These are phyloP conservation scores for Candida tropicalis DNA, from an alignment of 1,139 yeast species.

Conservation along the genomic window DNA sequence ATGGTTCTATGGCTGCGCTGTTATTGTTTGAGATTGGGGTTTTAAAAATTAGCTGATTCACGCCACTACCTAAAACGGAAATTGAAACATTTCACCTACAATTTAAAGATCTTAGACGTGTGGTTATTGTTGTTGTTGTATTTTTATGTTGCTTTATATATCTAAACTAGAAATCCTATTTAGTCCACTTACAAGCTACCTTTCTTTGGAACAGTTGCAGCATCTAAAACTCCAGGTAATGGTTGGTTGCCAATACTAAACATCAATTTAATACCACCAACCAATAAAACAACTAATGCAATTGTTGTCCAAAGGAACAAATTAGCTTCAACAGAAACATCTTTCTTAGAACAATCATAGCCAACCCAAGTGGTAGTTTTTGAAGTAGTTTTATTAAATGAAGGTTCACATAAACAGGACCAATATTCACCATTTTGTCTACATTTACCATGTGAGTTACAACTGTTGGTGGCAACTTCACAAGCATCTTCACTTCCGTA, in stretches of 20 bases:
- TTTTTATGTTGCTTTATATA: no score
- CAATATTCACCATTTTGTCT: slow-evolving; percentile 25
- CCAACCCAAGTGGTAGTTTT: slow-evolving; percentile 72
- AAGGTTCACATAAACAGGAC: slow-evolving; percentile 61
- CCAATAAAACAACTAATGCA: slow-evolving; percentile 47
- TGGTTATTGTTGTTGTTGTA: no score
- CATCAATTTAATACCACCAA: slow-evolving; percentile 58
- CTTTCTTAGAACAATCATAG: slow-evolving; percentile 63
- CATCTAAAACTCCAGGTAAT: slow-evolving; percentile 69
- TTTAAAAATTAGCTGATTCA: no score
- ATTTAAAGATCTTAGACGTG: no score
- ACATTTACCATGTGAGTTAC: slow-evolving; percentile 67
- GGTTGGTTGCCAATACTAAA: slow-evolving; percentile 57
- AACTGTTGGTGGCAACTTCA: slow-evolving; percentile 51
- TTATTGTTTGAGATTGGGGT: no score
- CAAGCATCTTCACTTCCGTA: slow-evolving; percentile 55
- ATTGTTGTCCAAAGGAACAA: slow-evolving; percentile 68
- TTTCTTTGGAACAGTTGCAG: slow-evolving; percentile 52
- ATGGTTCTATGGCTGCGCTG: no score
- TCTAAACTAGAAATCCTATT: not conserved
- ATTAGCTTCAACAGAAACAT: slow-evolving; percentile 64
- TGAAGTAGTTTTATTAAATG: slow-evolving; percentile 44
- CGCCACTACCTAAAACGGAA: no score
- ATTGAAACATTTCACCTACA: no score
- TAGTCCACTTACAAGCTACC: slow-evolving; percentile 2